Percentiles rank a stretch among this genome's conserved stretches.
phyloP scores from a whole-genome alignment of 2,329 filamentous ascomycete species.

The Colletotrichum gigasporum region DNA sequence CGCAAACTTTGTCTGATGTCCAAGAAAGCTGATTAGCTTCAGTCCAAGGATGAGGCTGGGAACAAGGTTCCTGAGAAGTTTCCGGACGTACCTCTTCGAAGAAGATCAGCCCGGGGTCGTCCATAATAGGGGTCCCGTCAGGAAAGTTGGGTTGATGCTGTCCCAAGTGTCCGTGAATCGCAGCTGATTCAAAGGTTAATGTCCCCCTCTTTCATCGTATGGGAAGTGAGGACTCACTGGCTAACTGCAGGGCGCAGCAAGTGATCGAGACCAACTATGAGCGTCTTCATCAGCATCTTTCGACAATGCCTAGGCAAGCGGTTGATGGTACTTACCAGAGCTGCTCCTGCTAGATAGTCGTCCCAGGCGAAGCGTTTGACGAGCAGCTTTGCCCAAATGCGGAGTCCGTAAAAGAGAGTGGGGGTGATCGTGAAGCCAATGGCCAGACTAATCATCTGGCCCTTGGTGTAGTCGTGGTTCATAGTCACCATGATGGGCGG shows the following conservation, averaged over 20 bases:
- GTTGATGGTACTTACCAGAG: constrained; percentile 4
- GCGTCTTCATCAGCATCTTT: neutral
- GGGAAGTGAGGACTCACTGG: neutral
- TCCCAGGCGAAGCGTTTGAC: constrained; percentile 29
- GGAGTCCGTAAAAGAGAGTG: constrained; percentile 17
- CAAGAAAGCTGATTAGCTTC: neutral
- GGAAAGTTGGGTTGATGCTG: constrained; percentile 27
- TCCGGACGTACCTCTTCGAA: constrained; percentile 28
- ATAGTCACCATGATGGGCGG: constrained; percentile 7
- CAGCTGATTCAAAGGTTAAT: constrained; percentile 2
- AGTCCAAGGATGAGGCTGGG: neutral
- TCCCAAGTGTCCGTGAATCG: constrained; percentile 20
- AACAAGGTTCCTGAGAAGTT: neutral
- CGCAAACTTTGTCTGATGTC: constrained; percentile 20
- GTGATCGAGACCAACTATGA: constrained; percentile 7
- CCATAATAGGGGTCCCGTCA: constrained; percentile 26
- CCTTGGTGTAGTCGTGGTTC: constrained; percentile 27
- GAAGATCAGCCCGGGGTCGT: constrained; percentile 26
- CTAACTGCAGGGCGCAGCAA: constrained; percentile 23
- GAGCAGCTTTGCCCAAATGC: constrained; percentile 30
- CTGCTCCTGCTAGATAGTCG: constrained; percentile 26
- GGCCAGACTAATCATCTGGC: constrained; percentile 29
- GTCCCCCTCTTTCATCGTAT: neutral
- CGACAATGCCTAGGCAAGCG: no score
- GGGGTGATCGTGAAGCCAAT: constrained; percentile 28